Percentiles rank a stretch among this genome's conserved stretches.
These are phyloP conservation scores for Globisporangium carolinianum DNA, from an alignment of 352 stramenopile species.

Conservation along the genomic window DNA sequence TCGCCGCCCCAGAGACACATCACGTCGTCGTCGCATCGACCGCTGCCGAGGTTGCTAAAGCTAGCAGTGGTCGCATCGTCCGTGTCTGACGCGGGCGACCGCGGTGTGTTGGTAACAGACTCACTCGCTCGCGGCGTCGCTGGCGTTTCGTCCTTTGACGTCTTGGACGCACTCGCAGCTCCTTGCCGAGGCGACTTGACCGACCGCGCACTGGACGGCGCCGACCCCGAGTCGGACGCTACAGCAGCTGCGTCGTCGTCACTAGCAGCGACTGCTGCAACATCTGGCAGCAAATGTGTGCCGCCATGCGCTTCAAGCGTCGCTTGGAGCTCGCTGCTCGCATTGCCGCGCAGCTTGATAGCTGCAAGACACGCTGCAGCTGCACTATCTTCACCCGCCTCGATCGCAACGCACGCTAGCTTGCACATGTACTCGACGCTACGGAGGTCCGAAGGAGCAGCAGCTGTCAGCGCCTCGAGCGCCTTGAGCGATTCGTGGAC, in stretches of 20 bases:
- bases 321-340: conserved; percentile 33
- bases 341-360: conserved; percentile 34
- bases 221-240: conserved; percentile 3
- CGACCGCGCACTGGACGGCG: conserved; percentile 22
- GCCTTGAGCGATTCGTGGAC: conserved; percentile 19
- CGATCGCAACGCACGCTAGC: conserved; percentile 18
- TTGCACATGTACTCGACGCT: conserved; percentile 31
- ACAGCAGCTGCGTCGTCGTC: background rate
- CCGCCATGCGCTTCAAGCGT: conserved; percentile 23
- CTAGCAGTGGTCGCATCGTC: background rate
- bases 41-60: conserved; percentile 3
- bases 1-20: conserved; percentile 60
- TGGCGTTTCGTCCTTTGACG: conserved; percentile 2
- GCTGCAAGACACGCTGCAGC: conserved; percentile 25
- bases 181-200: conserved; percentile 21
- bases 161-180: conserved; percentile 4
- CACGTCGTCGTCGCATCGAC: conserved; percentile 51
- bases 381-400: conserved; percentile 5
- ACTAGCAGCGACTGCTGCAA: background rate
- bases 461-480: conserved; percentile 15
- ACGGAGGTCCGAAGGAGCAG: conserved; percentile 10
- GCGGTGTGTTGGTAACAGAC: background rate
- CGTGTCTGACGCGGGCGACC: conserved; percentile 1
- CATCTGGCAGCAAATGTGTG: conserved; percentile 24
- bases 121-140: background rate